Conservation (phyloP, 2,329 filamentous ascomycete genomes). For the Talaromyces sp. region DNA sequence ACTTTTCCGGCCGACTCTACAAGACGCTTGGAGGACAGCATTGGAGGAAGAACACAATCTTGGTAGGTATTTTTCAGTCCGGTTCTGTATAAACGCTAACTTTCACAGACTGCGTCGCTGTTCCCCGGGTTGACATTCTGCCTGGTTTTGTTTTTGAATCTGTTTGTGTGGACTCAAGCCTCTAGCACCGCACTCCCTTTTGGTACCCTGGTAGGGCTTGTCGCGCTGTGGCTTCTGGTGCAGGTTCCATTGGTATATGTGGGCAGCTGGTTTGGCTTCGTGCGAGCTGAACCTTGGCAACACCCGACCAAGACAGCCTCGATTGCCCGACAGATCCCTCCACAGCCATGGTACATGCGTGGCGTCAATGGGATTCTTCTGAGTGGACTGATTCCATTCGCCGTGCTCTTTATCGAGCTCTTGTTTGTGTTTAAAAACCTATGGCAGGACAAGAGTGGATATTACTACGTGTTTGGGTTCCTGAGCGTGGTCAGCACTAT, state of each 20-base stretch:
- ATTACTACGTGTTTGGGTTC: conserved; percentile 90
- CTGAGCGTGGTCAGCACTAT: conserved; percentile 68
- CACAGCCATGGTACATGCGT: conserved; percentile 69
- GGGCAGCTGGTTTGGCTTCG: conserved; percentile 72
- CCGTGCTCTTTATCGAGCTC: conserved; percentile 82
- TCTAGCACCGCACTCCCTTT: conserved; percentile 85
- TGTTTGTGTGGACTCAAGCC: conserved; percentile 86
- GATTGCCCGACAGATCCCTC: conserved; percentile 68
- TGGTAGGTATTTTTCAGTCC: conserved; percentile 36
- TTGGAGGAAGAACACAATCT: conserved; percentile 69
- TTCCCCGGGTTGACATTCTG: conserved; percentile 74
- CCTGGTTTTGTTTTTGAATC: conserved; percentile 71
- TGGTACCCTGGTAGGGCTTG: conserved; percentile 65
- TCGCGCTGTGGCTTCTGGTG: conserved; percentile 76
- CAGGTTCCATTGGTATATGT: conserved; percentile 79
- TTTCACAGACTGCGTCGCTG: conserved; percentile 59
- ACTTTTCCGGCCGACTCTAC: conserved; percentile 79
- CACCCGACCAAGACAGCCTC: conserved; percentile 73
- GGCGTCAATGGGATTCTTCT: conserved; percentile 60
- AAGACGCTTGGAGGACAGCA: conserved; percentile 73
- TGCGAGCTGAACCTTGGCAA: conserved; percentile 63
- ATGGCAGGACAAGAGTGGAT: conserved; percentile 86
- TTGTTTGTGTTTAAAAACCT: conserved; percentile 81
- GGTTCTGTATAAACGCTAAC: conserved; percentile 14
- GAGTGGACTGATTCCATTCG: conserved; percentile 75